Percentiles rank a stretch among this genome's conserved stretches.
Conservation (phyloP, 805 yeast species). For the Pichia cephalocereana region DNA sequence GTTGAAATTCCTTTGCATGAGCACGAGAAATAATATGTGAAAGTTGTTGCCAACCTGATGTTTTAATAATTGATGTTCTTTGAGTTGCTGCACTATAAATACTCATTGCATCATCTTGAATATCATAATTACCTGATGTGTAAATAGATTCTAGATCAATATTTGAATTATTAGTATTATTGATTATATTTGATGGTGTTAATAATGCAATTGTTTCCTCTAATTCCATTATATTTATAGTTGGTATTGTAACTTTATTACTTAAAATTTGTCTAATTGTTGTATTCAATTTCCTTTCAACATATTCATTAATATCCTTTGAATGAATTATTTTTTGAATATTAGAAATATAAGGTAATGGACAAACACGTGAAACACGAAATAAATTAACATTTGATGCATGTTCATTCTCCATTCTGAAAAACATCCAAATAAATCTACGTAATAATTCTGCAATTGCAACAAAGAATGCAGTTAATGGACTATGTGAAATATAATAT, state of each 20-base stretch:
- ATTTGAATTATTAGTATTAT: background rate
- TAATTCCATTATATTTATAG: background rate
- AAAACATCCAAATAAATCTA: slow-evolving; percentile 80
- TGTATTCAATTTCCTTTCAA: background rate
- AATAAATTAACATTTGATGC: slow-evolving; percentile 77
- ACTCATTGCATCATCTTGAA: slow-evolving; percentile 7
- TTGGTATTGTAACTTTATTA: background rate
- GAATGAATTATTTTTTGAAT: background rate
- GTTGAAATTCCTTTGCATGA: slow-evolving; percentile 78
- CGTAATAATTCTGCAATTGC: slow-evolving; percentile 77
- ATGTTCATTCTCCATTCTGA: slow-evolving; percentile 96
- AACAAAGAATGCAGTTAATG: slow-evolving; percentile 71
- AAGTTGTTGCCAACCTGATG: slow-evolving; percentile 25
- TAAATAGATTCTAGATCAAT: background rate
- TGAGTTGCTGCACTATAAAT: slow-evolving; percentile 21
- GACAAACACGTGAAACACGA: slow-evolving; percentile 82
- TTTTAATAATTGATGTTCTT: slow-evolving; percentile 1
- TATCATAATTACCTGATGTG: background rate
- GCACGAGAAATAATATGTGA: slow-evolving; percentile 59
- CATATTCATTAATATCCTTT: background rate
- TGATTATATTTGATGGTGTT: background rate
- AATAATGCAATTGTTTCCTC: background rate
- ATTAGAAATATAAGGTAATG: slow-evolving; percentile 62
- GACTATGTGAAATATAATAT: slow-evolving; percentile 72
- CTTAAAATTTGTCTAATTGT: background rate